These are phyloP conservation scores for Isoetes engelmannii DNA, from an alignment of 83 land plant species.

Conservation along the genomic window DNA sequence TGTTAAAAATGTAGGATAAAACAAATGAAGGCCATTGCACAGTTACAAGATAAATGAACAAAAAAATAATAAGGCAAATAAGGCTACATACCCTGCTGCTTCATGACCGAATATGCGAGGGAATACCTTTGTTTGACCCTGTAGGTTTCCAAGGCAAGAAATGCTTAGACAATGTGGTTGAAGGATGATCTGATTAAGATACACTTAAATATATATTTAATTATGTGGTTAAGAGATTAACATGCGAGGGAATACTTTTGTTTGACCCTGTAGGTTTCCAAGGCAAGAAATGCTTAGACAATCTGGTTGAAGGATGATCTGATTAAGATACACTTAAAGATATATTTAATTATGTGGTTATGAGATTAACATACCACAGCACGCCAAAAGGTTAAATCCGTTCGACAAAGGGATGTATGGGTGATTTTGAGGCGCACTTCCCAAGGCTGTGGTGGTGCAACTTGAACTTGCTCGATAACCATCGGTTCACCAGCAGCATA, in stretches of 20 bases:
- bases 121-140: neutral
- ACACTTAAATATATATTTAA: too few species aligned
- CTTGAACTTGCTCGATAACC: neutral
- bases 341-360: too few species aligned
- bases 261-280: too few species aligned
- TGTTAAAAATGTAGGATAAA: neutral
- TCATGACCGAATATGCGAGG: constrained; percentile 32
- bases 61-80: neutral
- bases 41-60: neutral
- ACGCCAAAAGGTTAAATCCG: constrained; percentile 2
- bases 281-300: too few species aligned
- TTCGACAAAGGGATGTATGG: neutral
- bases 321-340: too few species aligned
- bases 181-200: too few species aligned
- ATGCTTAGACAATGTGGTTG: too few species aligned
- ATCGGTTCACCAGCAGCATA: neutral
- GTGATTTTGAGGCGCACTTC: constrained; percentile 3
- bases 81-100: constrained; percentile 28
- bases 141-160: neutral
- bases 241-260: too few species aligned
- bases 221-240: neutral
- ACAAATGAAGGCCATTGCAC: neutral
- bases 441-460: neutral
- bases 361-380: neutral
- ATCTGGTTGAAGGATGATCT: too few species aligned